These are phyloP conservation scores for Penicillium lagena DNA, from an alignment of 495 filamentous ascomycete species.

Conservation along the genomic window DNA sequence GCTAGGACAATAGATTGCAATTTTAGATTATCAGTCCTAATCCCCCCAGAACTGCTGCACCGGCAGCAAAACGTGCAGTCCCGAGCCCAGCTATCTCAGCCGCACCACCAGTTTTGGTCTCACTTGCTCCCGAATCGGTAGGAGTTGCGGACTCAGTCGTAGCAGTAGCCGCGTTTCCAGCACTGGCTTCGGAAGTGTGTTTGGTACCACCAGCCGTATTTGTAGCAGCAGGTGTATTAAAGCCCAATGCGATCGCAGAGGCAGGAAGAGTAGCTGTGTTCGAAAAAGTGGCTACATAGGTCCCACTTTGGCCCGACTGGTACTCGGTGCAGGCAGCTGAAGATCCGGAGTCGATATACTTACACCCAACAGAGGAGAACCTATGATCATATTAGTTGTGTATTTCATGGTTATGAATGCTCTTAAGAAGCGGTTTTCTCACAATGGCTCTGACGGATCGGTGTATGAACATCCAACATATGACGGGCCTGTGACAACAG, in stretches of 20 bases:
- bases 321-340: neutral
- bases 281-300: neutral
- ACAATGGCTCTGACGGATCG: constrained; percentile 2
- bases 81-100: neutral
- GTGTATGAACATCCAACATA: constrained; percentile 3
- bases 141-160: neutral
- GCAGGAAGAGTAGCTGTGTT: neutral
- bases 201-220: neutral
- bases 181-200: constrained; percentile 1
- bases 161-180: neutral
- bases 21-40: neutral
- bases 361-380: constrained; percentile 1
- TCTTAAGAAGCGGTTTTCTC: neutral
- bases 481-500: constrained; percentile 1
- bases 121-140: neutral
- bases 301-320: constrained; percentile 1
- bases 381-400: neutral
- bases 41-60: neutral
- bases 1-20: too few relatives aligned
- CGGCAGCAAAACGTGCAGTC: neutral
- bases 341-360: neutral
- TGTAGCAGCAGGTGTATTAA: neutral
- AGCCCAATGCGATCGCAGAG: neutral
- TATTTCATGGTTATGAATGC: neutral
- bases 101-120: constrained; percentile 1